A percentile compares a stretch with the other conserved stretches of the same genome.
phyloP scores from a whole-genome alignment of 2,329 filamentous ascomycete genomes.

The Penicillium sp. region DNA sequence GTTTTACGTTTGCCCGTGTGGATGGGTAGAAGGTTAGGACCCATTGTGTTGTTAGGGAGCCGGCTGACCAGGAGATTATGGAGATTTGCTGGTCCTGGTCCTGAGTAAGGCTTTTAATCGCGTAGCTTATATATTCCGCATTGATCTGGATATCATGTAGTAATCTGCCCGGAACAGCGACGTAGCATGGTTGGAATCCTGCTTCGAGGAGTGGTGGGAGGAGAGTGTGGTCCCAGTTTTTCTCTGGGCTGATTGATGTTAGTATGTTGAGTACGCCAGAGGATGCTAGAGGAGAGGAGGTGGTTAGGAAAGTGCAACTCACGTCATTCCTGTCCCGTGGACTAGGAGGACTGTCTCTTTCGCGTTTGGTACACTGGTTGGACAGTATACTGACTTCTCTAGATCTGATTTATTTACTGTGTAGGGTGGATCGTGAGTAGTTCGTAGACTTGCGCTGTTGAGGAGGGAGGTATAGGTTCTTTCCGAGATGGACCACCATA shows the following conservation, averaged over 20 bases:
- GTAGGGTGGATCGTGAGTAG: background rate
- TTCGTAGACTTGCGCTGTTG: background rate
- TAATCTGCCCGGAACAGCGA: background rate
- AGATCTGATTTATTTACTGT: background rate
- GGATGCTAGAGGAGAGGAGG: no score
- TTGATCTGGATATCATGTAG: background rate
- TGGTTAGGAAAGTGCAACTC: no score
- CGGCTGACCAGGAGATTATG: background rate
- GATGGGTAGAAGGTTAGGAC: background rate
- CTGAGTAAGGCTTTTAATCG: background rate
- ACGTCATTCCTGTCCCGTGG: conserved; percentile 2
- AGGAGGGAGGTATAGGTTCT: background rate
- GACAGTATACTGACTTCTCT: background rate
- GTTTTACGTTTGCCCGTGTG: background rate
- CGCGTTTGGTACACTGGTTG: background rate
- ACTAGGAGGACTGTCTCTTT: background rate
- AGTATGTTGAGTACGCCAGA: no score
- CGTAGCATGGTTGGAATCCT: background rate
- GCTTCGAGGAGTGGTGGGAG: background rate
- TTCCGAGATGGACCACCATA: conserved; percentile 2
- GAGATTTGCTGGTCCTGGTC: background rate
- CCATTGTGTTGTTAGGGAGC: background rate
- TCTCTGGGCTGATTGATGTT: background rate
- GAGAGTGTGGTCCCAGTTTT: background rate
- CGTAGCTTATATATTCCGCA: background rate